Evolutionary conservation across 2,329 filamentous ascomycete species (phyloP), one percentile per base, ranked within the genome.

Genomic region (Exophiala sp.): DNA sequence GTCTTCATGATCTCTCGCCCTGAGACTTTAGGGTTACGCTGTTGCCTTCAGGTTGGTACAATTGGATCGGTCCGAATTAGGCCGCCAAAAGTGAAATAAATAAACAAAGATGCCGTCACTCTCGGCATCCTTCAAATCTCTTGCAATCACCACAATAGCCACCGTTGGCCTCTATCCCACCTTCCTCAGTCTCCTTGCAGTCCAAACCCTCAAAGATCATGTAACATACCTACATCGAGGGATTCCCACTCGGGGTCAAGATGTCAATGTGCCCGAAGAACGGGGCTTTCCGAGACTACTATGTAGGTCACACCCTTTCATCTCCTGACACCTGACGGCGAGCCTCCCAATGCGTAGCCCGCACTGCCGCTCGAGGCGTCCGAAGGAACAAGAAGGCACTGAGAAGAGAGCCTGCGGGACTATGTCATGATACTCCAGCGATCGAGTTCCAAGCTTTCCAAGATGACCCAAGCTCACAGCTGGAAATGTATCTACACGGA

Each of bases 211-310:
- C 33, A 81, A 85, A 66, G 71, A 73, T 14, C 78, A 85, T 59
- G 77, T 76, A 24, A 77, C 84, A 20, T 84, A 83, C 61, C 72
- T 84, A 1, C 75, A 84, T 60, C 68, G 70, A 2, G 67, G 82
- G 5, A 75, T 74, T 5, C 71, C 81, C 64, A 82, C 80, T 12
- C 82, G 79, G 78, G 77, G 75, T 59, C 75, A 77, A 61, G 72
- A 79, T 55, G 69, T 79, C 12, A 70, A 79, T 59, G 58, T 73
- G 3, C 75, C 76, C 1, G 77, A 79, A 59, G 63, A 68, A 36
- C 79, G 72, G 68, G 70, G 76, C 2, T 79, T 79, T n/a, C n/a
- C n/a, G n/a, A n/a, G n/a, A n/a, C n/a, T n/a, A n/a, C n/a, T n/a
- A n/a, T n/a, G n/a, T n/a, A n/a, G 63, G 75, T 75, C 18, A 76